Evolutionary conservation across 2,329 filamentous ascomycete genomes (phyloP).

Genomic region (Pseudofabraea citricarpa): DNA sequence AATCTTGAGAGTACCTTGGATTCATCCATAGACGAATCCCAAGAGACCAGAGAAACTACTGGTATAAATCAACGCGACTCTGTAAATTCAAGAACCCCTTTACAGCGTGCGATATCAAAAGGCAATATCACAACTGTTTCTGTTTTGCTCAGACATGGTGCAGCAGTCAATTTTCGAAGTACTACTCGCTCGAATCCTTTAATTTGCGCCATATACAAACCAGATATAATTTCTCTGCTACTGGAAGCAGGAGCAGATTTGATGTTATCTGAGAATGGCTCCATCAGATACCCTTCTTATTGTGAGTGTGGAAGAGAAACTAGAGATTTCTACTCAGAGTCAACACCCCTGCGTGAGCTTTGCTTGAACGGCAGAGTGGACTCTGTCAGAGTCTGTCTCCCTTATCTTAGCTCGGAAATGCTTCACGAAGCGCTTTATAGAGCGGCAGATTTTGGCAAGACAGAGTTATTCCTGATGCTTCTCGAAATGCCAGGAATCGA

Average conservation of each 20-base stretch:
- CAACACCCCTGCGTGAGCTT: slow-evolving; percentile 28
- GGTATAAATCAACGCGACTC: slow-evolving; percentile 8
- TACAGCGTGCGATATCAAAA: slow-evolving; percentile 20
- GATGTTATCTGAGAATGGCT: slow-evolving; percentile 23
- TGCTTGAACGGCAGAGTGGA: slow-evolving; percentile 21
- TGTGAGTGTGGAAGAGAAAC: no score
- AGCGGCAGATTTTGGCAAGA: slow-evolving; percentile 6
- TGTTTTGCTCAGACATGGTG: slow-evolving; percentile 11
- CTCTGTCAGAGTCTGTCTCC: slow-evolving; percentile 10
- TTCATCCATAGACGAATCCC: no score
- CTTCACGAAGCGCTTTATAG: slow-evolving; percentile 9
- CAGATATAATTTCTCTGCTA: slow-evolving; percentile 25
- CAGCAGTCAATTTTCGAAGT: slow-evolving; percentile 15
- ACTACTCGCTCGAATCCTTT: slow-evolving; percentile 27
- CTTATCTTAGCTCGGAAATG: slow-evolving; percentile 6
- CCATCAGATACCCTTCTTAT: no score
- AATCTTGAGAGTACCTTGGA: no score
- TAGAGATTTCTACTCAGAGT: slow-evolving; percentile 5
- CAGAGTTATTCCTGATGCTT: background rate
- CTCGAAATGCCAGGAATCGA: background rate
- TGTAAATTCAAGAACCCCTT: slow-evolving; percentile 7
- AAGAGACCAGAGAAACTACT: no score
- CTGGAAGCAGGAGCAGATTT: slow-evolving; percentile 32
- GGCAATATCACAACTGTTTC: slow-evolving; percentile 8
- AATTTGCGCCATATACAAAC: slow-evolving; percentile 29